phyloP scores from a whole-genome alignment of 2,329 filamentous ascomycete genomes.

The Fusarium lyarnte region DNA sequence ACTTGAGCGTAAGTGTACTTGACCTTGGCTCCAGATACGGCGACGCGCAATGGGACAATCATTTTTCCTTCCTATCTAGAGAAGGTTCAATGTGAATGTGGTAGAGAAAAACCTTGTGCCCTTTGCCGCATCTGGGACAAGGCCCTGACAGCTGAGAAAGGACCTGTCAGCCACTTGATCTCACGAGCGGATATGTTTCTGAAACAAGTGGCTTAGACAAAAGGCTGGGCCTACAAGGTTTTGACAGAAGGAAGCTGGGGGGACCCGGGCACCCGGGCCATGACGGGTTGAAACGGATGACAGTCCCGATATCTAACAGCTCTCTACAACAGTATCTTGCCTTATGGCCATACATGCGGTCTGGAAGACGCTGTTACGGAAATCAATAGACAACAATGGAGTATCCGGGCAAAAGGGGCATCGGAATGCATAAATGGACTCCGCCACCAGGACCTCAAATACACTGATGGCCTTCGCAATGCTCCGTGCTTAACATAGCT shows the following conservation, averaged over 20 bases:
- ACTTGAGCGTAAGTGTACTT: not conserved
- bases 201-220: conserved; percentile 43
- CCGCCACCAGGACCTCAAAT: conserved; percentile 12
- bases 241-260: conserved; percentile 15
- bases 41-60: not conserved
- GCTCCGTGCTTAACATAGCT: conserved; percentile 16
- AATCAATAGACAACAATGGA: conserved; percentile 26
- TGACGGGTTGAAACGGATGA: conserved; percentile 28
- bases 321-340: conserved; percentile 14
- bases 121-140: conserved; percentile 32
- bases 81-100: conserved; percentile 32
- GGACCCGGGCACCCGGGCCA: conserved; percentile 3
- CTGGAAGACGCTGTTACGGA: not conserved
- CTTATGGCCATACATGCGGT: conserved; percentile 25
- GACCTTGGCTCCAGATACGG: not conserved
- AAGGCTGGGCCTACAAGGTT: conserved; percentile 22
- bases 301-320: conserved; percentile 16
- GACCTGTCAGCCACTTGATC: conserved; percentile 35
- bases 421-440: not conserved
- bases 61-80: not conserved
- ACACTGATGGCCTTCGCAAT: not conserved
- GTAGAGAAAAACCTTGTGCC: conserved; percentile 3
- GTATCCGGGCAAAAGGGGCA: conserved; percentile 13
- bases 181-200: conserved; percentile 24
- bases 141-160: conserved; percentile 16